phyloP scores from a whole-genome alignment of 2,329 filamentous ascomycete genomes.

The Scleromitrula shiraiana region DNA sequence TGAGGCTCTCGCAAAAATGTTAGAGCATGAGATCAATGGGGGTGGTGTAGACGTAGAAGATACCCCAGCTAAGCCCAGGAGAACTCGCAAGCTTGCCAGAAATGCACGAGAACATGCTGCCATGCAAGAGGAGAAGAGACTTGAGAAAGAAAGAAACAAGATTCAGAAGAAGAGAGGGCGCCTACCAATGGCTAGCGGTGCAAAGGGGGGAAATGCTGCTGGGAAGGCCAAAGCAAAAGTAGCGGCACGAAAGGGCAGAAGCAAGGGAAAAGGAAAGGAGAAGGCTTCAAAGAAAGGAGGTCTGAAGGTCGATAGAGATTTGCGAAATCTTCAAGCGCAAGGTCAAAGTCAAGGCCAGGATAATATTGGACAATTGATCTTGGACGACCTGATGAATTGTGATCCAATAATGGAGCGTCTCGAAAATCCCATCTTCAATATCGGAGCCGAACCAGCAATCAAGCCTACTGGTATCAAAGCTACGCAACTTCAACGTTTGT shows the following conservation, averaged over 20 bases:
- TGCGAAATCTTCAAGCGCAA: conserved; percentile 1
- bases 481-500: conserved; percentile 20
- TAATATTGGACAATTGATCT: conserved; percentile 15
- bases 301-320: conserved; percentile 6
- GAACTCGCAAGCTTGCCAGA: conserved; percentile 16
- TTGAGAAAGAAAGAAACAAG: conserved; percentile 18
- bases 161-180: conserved; percentile 15
- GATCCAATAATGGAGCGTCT: conserved; percentile 21
- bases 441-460: conserved; percentile 17
- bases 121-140: conserved; percentile 9
- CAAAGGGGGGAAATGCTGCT: neutral
- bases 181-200: neutral
- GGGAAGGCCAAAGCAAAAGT: conserved; percentile 3
- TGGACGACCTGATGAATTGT: conserved; percentile 15
- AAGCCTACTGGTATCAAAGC: conserved; percentile 14
- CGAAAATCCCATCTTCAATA: conserved; percentile 16
- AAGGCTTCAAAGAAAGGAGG: conserved; percentile 1
- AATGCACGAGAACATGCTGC: conserved; percentile 14
- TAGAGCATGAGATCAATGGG: conserved; percentile 13
- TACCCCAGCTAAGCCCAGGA: conserved; percentile 8
- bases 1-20: conserved; percentile 8
- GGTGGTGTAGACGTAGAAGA: neutral
- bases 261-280: conserved; percentile 11
- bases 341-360: conserved; percentile 12
- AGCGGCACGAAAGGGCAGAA: conserved; percentile 3